Evolutionary conservation across 106 monocot species (phyloP), one percentile per base, ranked within the genome.

Genomic region (Dioscorea dumetorum): DNA sequence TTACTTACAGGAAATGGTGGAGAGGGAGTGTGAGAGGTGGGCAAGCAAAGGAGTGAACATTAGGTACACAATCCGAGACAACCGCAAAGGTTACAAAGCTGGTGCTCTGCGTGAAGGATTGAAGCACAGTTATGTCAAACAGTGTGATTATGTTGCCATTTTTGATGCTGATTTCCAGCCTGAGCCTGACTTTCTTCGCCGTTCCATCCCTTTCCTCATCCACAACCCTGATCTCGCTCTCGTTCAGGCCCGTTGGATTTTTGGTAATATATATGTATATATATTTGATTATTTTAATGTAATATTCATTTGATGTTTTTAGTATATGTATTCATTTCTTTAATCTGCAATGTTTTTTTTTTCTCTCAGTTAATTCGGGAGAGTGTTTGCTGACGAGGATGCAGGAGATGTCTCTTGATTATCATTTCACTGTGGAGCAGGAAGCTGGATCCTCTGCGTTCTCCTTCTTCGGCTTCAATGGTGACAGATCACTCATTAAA

Each of bases 81-180:
- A 75, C 48, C 23, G 83, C n/a, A 78, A 83, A 3, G 83, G 83
- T 4, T 79, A 83, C 72, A 83, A 83, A 62, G 83, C 83, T 0
- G 83, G 83, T 2, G 79, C 78, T 0, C 75, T 83, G 8, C 72
- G 63, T 48, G 79, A 83, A 22, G 83, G 83, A 28, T 79, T 83
- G 83, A 83, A 83, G 79, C 83, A 79, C 49, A 68, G 60, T 60
- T 83, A 83, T 32, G 79, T 79, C 33, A 68, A 72, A 48, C 57
- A 65, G 32, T 83, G 83, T 52, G 83, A 80, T 6, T 80, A 70
- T 35, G 80, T 74, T 3, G 74, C 51, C 20, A 80, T 80, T 22
- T 80, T 80, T 33, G 83, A 83, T 64, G 83, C 83, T 18, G 83
- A 83, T 59, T 83, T 83, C 72, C 79, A 83, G 74, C 83, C 83